Percentiles rank a stretch among this genome's conserved stretches.
These are phyloP conservation scores for Kwoniella sp. DNA, from an alignment of 768 basidiomycete genomes.

Conservation along the genomic window DNA sequence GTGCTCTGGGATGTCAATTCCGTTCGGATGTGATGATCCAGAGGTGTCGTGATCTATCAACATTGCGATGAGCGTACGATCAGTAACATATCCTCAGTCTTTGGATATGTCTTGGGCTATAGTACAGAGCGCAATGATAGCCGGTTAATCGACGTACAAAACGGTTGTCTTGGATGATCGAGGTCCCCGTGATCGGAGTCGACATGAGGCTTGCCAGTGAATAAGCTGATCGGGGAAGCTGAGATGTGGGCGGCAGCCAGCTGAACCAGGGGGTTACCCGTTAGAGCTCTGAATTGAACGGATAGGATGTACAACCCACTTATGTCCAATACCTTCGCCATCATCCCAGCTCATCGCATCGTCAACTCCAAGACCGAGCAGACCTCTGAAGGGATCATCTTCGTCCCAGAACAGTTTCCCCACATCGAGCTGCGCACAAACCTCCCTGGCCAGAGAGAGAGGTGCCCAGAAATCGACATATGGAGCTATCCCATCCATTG, in stretches of 20 bases:
- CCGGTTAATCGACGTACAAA: too few species aligned
- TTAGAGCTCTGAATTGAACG: neutral
- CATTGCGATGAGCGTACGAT: too few species aligned
- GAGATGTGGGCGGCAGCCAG: constrained; percentile 30
- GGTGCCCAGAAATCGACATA: constrained; percentile 40
- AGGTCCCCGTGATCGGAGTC: constrained; percentile 20
- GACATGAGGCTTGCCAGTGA: constrained; percentile 32
- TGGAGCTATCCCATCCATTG: constrained; percentile 33
- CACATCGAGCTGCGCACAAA: constrained; percentile 22
- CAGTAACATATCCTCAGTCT: too few species aligned
- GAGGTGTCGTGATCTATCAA: constrained; percentile 17
- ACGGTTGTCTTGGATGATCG: constrained; percentile 33
- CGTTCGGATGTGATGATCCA: constrained; percentile 21
- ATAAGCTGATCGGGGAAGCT: constrained; percentile 33
- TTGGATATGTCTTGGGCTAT: too few species aligned
- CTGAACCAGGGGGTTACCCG: too few species aligned
- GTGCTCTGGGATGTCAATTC: constrained; percentile 5
- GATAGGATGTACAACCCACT: constrained; percentile 22
- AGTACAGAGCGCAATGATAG: too few species aligned
- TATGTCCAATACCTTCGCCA: constrained; percentile 28
- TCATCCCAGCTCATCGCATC: constrained; percentile 42
- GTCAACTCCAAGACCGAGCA: constrained; percentile 21
- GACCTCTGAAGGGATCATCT: constrained; percentile 16
- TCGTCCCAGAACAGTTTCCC: constrained; percentile 26
- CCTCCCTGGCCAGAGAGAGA: constrained; percentile 7